Evolutionary conservation across 2,329 filamentous ascomycete species (phyloP), one percentile per base, ranked within the genome.

Genomic region (Clarireedia monteithiana): DNA sequence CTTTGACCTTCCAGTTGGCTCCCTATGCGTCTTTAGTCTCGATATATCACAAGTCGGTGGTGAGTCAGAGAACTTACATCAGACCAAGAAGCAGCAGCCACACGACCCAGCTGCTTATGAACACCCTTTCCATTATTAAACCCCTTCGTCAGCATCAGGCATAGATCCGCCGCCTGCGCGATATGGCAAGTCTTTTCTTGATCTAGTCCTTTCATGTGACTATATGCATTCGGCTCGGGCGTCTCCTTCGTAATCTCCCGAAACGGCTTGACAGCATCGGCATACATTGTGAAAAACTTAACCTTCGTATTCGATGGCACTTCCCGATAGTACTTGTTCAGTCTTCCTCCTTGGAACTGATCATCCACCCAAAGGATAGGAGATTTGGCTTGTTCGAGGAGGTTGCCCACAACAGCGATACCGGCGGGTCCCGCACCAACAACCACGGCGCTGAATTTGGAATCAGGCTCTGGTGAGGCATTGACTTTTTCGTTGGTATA

Each of bases 221-320:
- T 75, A 48, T 83, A 75, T 17, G 80, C 77, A 67, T 83, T 83
- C 2, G 78, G 76, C 6, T 72, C 71, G 12, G 72, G 71, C 2
- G 76, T 60, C 12, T 66, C 53, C 50, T 76, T 71, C 49, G 78
- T 70, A 47, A 84, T 75, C 17, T 75, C 68, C 57, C 73, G 71
- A 65, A 85, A 83, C 0, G 80, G 72, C 38, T 75, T 67, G 1
- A 80, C 68, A 1, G 75, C 79, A 17, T 77, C 74, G 17, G 80
- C 80, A 66, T 78, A 85, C 27, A 78, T 72, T 57, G 81, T 70
- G 65, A 85, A 85, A 23, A 82, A 72, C 46, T 75, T 74, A 44
- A 81, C 81, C 64, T 81, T 84, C 56, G 82, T 85, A 66, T 85
- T 85, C 67, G 74, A 77, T 15, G 82, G 82, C 20, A 85, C 82